These are phyloP conservation scores for Paraphaeosphaeria sporulosa DNA, from an alignment of 2,329 filamentous ascomycete genomes.

Conservation along the genomic window DNA sequence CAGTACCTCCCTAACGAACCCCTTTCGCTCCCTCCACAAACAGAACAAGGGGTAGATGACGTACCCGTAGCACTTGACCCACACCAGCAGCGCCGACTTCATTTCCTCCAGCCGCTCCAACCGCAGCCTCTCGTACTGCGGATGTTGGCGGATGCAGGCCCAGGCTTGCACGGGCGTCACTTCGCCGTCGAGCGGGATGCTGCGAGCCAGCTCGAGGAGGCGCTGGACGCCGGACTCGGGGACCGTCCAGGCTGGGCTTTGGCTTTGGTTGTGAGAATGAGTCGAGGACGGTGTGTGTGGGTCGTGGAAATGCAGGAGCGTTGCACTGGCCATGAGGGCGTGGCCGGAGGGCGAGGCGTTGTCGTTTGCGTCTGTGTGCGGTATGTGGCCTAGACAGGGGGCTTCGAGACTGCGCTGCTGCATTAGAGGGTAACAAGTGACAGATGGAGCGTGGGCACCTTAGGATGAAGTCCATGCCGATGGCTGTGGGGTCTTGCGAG, in stretches of 20 bases:
- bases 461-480: slow-evolving; percentile 46
- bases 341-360: slow-evolving; percentile 33
- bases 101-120: slow-evolving; percentile 28
- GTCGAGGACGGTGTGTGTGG: slow-evolving; percentile 12
- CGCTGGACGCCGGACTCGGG: slow-evolving; percentile 27
- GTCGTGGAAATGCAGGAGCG: slow-evolving; percentile 31
- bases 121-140: slow-evolving; percentile 31
- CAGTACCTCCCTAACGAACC: no score
- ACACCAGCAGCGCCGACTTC: slow-evolving; percentile 33
- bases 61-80: slow-evolving; percentile 45
- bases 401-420: slow-evolving; percentile 38
- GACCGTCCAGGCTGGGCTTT: slow-evolving; percentile 23
- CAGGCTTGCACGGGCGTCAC: slow-evolving; percentile 50
- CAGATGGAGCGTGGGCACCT: slow-evolving; percentile 25
- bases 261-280: slow-evolving; percentile 9
- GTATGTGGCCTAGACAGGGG: slow-evolving; percentile 44
- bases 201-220: slow-evolving; percentile 28
- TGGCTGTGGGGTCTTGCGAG: slow-evolving; percentile 24
- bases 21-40: no score
- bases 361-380: not conserved
- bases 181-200: slow-evolving; percentile 30
- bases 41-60: no score
- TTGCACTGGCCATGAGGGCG: slow-evolving; percentile 38
- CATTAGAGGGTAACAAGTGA: not conserved
- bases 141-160: slow-evolving; percentile 40